Percentiles rank a stretch among this genome's conserved stretches.
phyloP scores from a whole-genome alignment of 345 rosid species.

The Eucalyptus polyanthemos region DNA sequence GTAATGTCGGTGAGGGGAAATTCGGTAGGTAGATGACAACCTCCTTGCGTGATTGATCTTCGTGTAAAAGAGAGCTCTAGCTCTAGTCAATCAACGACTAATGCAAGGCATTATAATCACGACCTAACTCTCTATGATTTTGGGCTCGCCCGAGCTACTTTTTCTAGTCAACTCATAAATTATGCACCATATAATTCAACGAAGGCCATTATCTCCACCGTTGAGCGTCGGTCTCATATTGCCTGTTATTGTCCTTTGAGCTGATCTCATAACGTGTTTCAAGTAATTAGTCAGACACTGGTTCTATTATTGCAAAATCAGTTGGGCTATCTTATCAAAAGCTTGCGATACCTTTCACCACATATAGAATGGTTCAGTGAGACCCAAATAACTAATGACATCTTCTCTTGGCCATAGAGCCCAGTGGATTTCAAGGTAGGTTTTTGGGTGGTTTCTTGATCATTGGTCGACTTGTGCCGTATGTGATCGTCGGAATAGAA shows the following conservation, averaged over 20 bases:
- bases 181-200: not conserved
- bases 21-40: not conserved
- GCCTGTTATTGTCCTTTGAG: not conserved
- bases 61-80: not conserved
- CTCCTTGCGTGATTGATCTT: not conserved
- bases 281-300: not conserved
- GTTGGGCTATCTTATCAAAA: not conserved
- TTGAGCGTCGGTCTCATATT: not conserved
- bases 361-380: not conserved
- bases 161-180: not conserved
- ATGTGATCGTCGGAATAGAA: not conserved
- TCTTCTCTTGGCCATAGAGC: not conserved
- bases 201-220: not conserved
- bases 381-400: not conserved
- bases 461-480: not conserved
- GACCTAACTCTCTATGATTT: not conserved
- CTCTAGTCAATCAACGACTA: not conserved
- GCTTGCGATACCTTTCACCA: not conserved
- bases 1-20: not conserved
- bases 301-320: not conserved
- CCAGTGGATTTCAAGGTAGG: not conserved
- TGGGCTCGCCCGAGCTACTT: not conserved
- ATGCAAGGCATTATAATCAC: not conserved
- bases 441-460: not conserved
- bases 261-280: not conserved